These are phyloP conservation scores for Hyaloperonospora brassicae DNA, from an alignment of 352 stramenopile species.

Conservation along the genomic window DNA sequence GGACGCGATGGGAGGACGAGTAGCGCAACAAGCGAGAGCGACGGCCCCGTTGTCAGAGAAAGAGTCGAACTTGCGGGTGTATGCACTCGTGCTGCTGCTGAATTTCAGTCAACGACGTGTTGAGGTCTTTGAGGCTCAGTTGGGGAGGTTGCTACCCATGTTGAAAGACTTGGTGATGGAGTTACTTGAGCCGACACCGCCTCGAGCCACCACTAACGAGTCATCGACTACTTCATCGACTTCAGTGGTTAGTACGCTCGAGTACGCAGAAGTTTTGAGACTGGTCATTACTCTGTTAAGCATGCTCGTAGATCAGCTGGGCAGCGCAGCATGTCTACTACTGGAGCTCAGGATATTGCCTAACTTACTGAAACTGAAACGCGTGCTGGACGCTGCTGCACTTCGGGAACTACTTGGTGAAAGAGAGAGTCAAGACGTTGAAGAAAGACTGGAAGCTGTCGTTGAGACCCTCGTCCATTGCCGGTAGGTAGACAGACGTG, in stretches of 20 bases:
- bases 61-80: constrained; percentile 58
- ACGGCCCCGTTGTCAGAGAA: constrained; percentile 35
- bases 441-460: constrained; percentile 29
- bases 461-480: constrained; percentile 24
- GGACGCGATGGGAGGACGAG: background rate
- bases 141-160: constrained; percentile 29
- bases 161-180: constrained; percentile 28
- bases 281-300: constrained; percentile 46
- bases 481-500: constrained; percentile 8
- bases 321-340: constrained; percentile 22
- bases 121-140: constrained; percentile 22
- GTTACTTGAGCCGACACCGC: constrained; percentile 17
- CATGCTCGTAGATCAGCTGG: constrained; percentile 39
- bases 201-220: constrained; percentile 7
- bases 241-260: constrained; percentile 19
- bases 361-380: constrained; percentile 28
- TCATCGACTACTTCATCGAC: background rate
- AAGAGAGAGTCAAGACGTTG: constrained; percentile 20
- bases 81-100: constrained; percentile 63
- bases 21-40: constrained; percentile 7
- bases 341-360: constrained; percentile 36
- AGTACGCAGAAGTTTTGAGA: constrained; percentile 54
- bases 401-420: constrained; percentile 16
- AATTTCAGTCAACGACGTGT: constrained; percentile 62
- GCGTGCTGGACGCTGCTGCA: constrained; percentile 16